Evolutionary conservation across 257 asterid genomes (phyloP).

Genomic region (Orobanche coerulescens): DNA sequence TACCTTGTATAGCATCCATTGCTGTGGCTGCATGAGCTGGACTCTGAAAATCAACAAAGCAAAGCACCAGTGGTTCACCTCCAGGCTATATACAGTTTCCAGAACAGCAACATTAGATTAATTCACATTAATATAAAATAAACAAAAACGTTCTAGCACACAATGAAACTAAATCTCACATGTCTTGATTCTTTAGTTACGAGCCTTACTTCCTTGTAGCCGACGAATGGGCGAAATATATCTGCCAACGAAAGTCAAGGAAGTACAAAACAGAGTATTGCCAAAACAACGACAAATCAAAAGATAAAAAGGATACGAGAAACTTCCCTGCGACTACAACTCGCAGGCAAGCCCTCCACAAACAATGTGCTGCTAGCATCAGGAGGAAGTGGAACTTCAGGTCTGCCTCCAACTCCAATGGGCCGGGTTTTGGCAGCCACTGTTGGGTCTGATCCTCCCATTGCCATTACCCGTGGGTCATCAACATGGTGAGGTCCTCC

Average conservation of each 20-base stretch:
- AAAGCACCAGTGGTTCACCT: conserved; percentile 62
- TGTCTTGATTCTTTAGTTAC: conserved; percentile 69
- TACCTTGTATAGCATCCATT: conserved; percentile 73
- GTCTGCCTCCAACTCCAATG: conserved; percentile 37
- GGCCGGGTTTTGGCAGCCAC: conserved; percentile 38
- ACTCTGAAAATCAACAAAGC: conserved; percentile 74
- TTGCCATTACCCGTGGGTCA: conserved; percentile 45
- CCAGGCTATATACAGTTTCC: conserved; percentile 46
- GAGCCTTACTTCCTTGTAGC: conserved; percentile 72
- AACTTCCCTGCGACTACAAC: conserved; percentile 73
- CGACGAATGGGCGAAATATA: conserved; percentile 83
- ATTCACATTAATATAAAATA: not conserved
- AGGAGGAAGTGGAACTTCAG: conserved; percentile 67
- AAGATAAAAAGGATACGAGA: conserved; percentile 66
- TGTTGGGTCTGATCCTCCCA: conserved; percentile 40
- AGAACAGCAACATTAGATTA: not conserved
- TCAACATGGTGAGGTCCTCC: conserved; percentile 41
- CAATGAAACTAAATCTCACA: conserved; percentile 33
- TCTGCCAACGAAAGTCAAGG: conserved; percentile 51
- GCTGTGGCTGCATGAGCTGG: conserved; percentile 88
- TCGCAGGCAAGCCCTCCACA: conserved; percentile 50
- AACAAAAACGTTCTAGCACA: not conserved
- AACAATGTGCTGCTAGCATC: conserved; percentile 77
- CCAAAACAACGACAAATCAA: not conserved
- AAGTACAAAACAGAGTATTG: conserved; percentile 22